Base-by-base conservation (phyloP, 768 basidiomycete species). In the Lactarius sanguifluus region DNA sequence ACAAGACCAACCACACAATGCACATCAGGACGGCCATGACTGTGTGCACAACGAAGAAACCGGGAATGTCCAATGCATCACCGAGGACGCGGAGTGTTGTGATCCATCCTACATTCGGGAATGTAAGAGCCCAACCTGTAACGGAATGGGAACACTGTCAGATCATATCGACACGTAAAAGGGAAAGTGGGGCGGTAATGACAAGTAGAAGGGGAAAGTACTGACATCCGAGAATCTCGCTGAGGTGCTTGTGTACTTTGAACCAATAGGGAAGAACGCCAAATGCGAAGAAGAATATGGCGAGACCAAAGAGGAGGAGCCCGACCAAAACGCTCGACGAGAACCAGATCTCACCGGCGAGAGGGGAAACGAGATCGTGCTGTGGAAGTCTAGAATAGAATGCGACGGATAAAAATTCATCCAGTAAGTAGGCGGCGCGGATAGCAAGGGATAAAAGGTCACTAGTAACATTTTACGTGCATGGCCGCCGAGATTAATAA, bases 91-190 rank as follows among this genome's bases (percentile, higher is more conserved):
- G 76, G 20, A 80, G 67, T 8, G 77, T 77, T 16, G 77, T 74
- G 56, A 83, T 83, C 81, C 81, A 83, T 38, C 82, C 81, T 23
- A 82, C 79, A 66, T 81, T 81, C 5, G 81, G 81, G 71, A 82
- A 82, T 0, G 81, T 81, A 60, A 82, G 67, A 4, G 81, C 81
- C 81, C 81, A 81, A 69, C 76, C 78, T 79, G 56, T 1, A 45
- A 41, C 36, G 8, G 20, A 36, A 25, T 18, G 12, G 12, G 2
- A 34, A 40, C 30, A 32, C 30, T 16, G 57, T 52, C 62, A 50
- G 36, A 55, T 25, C n/a, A 38, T 23, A 43, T 55, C 32, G 45
- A n/a, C 43, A 25, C 61, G 59, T n/a, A 23, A 55, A 45, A 40
- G 47, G 12, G 41, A 18, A 20, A 30, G 28, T 57, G 55, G 18